Conservation (phyloP, 1,284 basidiomycete species). For the Rhizoctonia solani region DNA sequence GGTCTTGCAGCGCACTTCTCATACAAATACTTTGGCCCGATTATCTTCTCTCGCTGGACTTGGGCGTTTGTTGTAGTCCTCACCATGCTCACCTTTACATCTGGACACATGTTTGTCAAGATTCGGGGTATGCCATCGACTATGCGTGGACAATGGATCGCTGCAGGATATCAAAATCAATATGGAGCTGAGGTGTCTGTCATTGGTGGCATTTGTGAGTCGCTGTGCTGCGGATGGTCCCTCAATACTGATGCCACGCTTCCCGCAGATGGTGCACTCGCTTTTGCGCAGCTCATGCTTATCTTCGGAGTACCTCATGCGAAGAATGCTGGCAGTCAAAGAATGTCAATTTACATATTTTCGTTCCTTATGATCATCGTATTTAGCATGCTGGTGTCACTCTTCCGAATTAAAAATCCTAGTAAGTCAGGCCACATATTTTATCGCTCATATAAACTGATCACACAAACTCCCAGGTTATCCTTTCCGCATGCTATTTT, state of each 20-base stretch:
- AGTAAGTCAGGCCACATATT: conserved; percentile 52
- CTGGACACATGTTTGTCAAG: conserved; percentile 95
- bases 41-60: conserved; percentile 77
- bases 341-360: conserved; percentile 89
- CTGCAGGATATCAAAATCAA: conserved; percentile 87
- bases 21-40: conserved; percentile 56
- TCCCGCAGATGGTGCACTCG: conserved; percentile 76
- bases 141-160: conserved; percentile 74
- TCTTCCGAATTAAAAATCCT: conserved; percentile 93
- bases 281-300: conserved; percentile 81
- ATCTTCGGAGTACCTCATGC: conserved; percentile 82
- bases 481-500: conserved; percentile 76
- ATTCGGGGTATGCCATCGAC: conserved; percentile 82
- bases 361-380: conserved; percentile 79
- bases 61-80: conserved; percentile 61
- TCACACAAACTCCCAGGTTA: conserved; percentile 57
- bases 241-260: neutral
- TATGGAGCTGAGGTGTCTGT: conserved; percentile 93
- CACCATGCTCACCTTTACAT: conserved; percentile 76
- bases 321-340: conserved; percentile 73
- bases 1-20: conserved; percentile 58
- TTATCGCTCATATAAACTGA: conserved; percentile 16
- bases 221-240: conserved; percentile 1
- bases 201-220: conserved; percentile 83
- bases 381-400: conserved; percentile 84